Evolutionary conservation across 1,139 yeast species (phyloP), one percentile per base, ranked within the genome.

Genomic region (Debaryomycetaceae sp.): DNA sequence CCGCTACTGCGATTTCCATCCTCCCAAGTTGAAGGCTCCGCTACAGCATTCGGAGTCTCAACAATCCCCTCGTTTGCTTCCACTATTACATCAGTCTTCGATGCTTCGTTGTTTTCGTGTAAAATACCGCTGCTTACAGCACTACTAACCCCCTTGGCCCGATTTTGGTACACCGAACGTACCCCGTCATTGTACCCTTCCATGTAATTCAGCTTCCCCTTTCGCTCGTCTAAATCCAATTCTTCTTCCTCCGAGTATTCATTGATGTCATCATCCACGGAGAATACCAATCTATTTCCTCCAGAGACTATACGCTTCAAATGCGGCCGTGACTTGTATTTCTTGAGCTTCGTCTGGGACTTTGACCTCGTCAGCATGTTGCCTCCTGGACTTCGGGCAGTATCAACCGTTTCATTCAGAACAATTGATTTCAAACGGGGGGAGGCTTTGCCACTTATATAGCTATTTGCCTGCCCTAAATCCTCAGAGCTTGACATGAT

Each of bases 171-270:
- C 14, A 70, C 46, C 4, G 70, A 74, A 49, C 78, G 70, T 39
- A 85, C 55, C 0, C 91, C 94, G 54, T 83, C 92, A 33, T 74
- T 75, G 49, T 80, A 81, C 0, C 92, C 92, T 55, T 83, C 94
- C 30, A 79, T 54, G 51, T 84, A 84, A 45, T 82, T 83, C 17
- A 42, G 47, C 17, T 43, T 38, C 51, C 50, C 77, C 17, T 42
- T 50, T 11, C 26, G 26, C 2, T 44, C 51, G 7, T 47, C 85
- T 13, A 74, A 75, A 45, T 78, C 82, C 9, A 78, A 66, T 43
- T 79, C 86, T 36, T 73, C 78, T 33, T 79, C 63, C 30, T 58
- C 59, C 5, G 56, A 53, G 36, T 59, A 52, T 36, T 64, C 83
- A 50, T 57, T 56, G 17, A 69, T 62, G 45, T 83, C 87, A 56